These are phyloP conservation scores for Fraxinus nigra DNA, from an alignment of 305 asterid species.

Conservation along the genomic window DNA sequence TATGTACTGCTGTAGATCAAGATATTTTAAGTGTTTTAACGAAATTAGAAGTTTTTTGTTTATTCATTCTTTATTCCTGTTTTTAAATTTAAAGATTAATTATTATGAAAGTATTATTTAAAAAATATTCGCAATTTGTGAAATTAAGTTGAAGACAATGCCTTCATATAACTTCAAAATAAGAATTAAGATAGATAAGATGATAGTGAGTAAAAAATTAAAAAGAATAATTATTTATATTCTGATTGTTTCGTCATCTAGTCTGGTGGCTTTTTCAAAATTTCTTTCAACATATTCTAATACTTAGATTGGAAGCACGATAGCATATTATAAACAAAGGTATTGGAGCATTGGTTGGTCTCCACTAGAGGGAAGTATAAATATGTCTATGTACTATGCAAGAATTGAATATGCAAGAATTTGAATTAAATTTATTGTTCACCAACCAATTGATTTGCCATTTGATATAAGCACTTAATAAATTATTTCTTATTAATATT, in stretches of 20 bases:
- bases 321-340: no score
- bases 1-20: no score
- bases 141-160: neutral
- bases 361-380: neutral
- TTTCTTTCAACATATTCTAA: neutral
- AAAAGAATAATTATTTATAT: no score
- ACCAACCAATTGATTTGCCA: neutral
- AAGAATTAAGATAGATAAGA: neutral
- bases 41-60: no score
- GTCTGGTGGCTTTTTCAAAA: neutral
- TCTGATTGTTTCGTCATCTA: neutral
- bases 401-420: neutral
- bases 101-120: no score
- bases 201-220: neutral
- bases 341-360: neutral
- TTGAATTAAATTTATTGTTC: neutral
- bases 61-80: no score
- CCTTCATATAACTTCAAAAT: neutral
- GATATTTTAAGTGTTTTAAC: no score
- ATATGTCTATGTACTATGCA: neutral
- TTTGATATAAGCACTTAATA: neutral
- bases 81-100: no score
- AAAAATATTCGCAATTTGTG: neutral
- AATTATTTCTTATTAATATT: neutral
- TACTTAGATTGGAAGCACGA: no score